These are phyloP conservation scores for Trichoderma simmonsii DNA, from an alignment of 2,329 filamentous ascomycete genomes.

Conservation along the genomic window DNA sequence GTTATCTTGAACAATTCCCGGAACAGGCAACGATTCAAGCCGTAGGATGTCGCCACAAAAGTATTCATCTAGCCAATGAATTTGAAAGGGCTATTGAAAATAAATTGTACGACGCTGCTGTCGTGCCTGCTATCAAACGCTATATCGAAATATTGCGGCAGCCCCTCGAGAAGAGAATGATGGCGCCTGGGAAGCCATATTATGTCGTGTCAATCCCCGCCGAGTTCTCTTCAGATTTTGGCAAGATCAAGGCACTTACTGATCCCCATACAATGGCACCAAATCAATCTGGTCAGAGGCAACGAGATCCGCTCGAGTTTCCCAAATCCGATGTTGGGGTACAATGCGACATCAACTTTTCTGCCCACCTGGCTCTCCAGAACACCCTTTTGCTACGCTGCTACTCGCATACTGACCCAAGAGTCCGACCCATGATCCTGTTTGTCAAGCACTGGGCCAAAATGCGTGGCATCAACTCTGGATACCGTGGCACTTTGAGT, in stretches of 20 bases:
- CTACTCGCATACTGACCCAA: constrained; percentile 74
- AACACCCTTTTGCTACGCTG: constrained; percentile 81
- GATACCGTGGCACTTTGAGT: constrained; percentile 80
- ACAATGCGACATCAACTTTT: constrained; percentile 90
- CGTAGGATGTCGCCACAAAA: constrained; percentile 50
- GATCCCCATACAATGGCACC: constrained; percentile 50
- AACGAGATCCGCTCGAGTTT: constrained; percentile 67
- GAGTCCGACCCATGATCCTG: constrained; percentile 73
- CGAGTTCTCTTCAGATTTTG: constrained; percentile 34
- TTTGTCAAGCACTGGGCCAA: constrained; percentile 94
- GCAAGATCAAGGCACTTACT: constrained; percentile 43
- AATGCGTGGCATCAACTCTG: constrained; percentile 77
- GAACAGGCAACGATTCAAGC: constrained; percentile 36
- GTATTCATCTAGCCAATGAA: constrained; percentile 53
- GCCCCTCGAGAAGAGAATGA: constrained; percentile 28
- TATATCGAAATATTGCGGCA: constrained; percentile 52
- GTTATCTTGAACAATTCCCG: constrained; percentile 19
- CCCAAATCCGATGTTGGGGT: constrained; percentile 75
- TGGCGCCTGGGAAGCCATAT: constrained; percentile 20
- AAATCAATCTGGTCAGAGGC: constrained; percentile 52
- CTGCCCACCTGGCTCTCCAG: constrained; percentile 75
- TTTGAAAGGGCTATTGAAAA: constrained; percentile 53
- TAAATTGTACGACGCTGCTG: constrained; percentile 41
- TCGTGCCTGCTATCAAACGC: constrained; percentile 38
- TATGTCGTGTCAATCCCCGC: constrained; percentile 37